Evolutionary conservation across 139 green algal species (phyloP), one percentile per base, ranked within the genome.

Genomic region (Ostreobium quekettii): DNA sequence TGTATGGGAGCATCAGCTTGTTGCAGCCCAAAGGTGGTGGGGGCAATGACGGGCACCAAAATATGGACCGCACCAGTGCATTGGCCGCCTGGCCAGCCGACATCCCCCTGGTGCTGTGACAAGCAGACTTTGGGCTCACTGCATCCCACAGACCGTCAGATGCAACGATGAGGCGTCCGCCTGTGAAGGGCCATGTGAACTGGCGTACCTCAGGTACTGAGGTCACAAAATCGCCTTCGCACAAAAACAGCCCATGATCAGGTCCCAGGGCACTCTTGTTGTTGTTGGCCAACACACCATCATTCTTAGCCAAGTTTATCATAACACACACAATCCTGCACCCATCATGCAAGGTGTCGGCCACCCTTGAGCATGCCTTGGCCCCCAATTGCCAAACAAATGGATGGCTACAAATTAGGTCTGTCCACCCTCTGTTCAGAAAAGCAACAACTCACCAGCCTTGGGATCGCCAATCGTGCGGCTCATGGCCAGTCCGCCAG

Each of bases 121-220:
- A 63, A 32, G 81, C 85, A 0, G 78, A 79, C 78, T 95, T 95
- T 29, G 79, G 74, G 59, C 74, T 70, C 26, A 90, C 60, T 1
- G 82, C 86, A 66, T 97, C 91, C 91, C 91, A 97, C 70, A 97
- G 73, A 3, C 91, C 91, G 73, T 97, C 91, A 31, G 76, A 89
- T n/a, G 85, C 90, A 4, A 97, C 82, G 71, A 96, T 82, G 49
- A 97, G 74, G n/a, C 91, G 84, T 0, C 59, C 89, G 29, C 90
- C 91, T 1, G 47, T 72, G 62, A 60, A 47, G n/a, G 90, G 90
- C 32, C 96, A 72, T 0, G 78, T 87, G 39, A 94, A 76, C 65
- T 85, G 79, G 32, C 75, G 71, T 1, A 89, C 70, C 68, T 94
- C 86, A 2, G 87, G 85, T 30, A 80, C 74, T 7, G 70, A 67